Percentiles rank a stretch among this genome's conserved stretches.
These are phyloP conservation scores for Ceratorhiza oryzae-sativae DNA, from an alignment of 1,284 basidiomycete genomes.

Conservation along the genomic window DNA sequence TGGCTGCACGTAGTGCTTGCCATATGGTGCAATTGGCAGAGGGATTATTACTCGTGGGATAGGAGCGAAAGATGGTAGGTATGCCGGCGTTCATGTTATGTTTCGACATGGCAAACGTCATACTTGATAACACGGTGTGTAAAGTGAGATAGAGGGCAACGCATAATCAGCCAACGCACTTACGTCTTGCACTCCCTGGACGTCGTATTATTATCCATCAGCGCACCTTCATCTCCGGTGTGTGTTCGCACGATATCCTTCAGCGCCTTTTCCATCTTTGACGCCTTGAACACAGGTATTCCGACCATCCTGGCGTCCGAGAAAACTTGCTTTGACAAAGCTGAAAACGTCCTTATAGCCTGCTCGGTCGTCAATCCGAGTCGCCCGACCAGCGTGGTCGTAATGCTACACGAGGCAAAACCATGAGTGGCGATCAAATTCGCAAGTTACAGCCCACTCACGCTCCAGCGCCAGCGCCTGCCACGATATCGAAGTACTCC, in stretches of 20 bases:
- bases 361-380: not conserved
- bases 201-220: not conserved
- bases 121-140: not conserved
- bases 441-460: too few species aligned
- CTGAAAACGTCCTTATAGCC: not conserved
- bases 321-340: not conserved
- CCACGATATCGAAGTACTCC: constrained; percentile 13
- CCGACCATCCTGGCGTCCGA: not conserved
- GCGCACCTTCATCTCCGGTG: constrained; percentile 5
- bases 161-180: not conserved
- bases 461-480: not conserved
- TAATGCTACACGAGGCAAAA: not conserved
- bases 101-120: constrained; percentile 17
- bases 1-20: constrained; percentile 9
- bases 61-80: constrained; percentile 15
- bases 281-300: not conserved
- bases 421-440: too few species aligned
- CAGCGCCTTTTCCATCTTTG: not conserved
- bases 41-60: not conserved
- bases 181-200: not conserved
- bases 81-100: constrained; percentile 22
- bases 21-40: constrained; percentile 6
- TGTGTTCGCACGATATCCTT: not conserved
- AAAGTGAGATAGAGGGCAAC: not conserved
- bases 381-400: not conserved